Evolutionary conservation across 2,329 filamentous ascomycete species (phyloP).

Genomic region (Atkinsonella hypoxylon): DNA sequence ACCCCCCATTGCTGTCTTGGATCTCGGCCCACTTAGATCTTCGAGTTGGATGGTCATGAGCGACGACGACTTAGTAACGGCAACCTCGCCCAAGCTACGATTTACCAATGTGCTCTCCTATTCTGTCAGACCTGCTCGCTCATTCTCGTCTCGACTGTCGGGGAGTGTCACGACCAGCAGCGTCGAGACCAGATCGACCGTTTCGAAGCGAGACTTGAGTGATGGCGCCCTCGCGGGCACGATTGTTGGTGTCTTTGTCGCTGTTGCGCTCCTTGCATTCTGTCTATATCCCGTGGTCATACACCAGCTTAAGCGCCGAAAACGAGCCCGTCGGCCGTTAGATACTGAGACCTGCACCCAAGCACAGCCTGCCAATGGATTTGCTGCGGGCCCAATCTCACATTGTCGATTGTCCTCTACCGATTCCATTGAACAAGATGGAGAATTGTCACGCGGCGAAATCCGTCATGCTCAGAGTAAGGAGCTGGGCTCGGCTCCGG

Average conservation of each 20-base stretch:
- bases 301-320: conserved; percentile 18
- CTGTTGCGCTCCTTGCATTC: conserved; percentile 20
- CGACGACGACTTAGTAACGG: background rate
- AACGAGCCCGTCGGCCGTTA: conserved; percentile 10
- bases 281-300: conserved; percentile 29
- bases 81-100: background rate
- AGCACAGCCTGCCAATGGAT: conserved; percentile 8
- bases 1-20: background rate
- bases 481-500: conserved; percentile 15
- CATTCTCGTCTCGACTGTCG: background rate
- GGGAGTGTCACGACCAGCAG: background rate
- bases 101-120: background rate
- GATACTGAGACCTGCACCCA: conserved; percentile 20
- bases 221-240: conserved; percentile 26
- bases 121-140: background rate
- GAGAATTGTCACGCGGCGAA: conserved; percentile 17
- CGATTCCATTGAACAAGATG: conserved; percentile 23
- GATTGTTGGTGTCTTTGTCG: conserved; percentile 24
- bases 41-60: background rate
- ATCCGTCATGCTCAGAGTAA: conserved; percentile 12
- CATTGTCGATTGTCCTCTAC: conserved; percentile 24
- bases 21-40: background rate
- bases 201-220: conserved; percentile 18
- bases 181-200: conserved; percentile 7
- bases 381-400: conserved; percentile 8